These are phyloP conservation scores for Asclepias syriaca DNA, from an alignment of 257 asterid genomes.

Conservation along the genomic window DNA sequence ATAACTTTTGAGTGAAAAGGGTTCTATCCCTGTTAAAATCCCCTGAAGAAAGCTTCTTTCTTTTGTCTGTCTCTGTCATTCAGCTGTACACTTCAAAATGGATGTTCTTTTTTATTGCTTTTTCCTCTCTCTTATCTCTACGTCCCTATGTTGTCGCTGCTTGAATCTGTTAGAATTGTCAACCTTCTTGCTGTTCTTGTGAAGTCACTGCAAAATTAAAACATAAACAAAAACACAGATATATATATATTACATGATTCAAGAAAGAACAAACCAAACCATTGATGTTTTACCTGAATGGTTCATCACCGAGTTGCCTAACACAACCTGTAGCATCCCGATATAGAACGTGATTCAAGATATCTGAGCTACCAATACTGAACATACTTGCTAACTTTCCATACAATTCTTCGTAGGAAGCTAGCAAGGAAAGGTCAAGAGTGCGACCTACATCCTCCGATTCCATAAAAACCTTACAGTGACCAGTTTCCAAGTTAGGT, in stretches of 20 bases:
- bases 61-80: not conserved
- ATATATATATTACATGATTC: too few species aligned
- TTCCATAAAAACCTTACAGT: slow-evolving; percentile 80
- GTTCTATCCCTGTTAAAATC: not conserved
- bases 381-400: slow-evolving; percentile 56
- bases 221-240: not conserved
- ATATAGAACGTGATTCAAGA: slow-evolving; percentile 45
- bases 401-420: slow-evolving; percentile 63
- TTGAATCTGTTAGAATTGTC: slow-evolving; percentile 52
- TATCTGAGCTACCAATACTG: slow-evolving; percentile 45
- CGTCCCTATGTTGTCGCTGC: slow-evolving; percentile 45
- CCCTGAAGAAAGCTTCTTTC: slow-evolving; percentile 17
- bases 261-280: not conserved
- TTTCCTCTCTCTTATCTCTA: slow-evolving; percentile 17
- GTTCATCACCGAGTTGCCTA: slow-evolving; percentile 57
- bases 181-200: slow-evolving; percentile 49
- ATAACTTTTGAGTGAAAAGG: not conserved
- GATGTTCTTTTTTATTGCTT: slow-evolving; percentile 14
- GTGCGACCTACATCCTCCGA: slow-evolving; percentile 78
- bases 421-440: slow-evolving; percentile 55
- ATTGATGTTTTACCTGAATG: slow-evolving; percentile 41
- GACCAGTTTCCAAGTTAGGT: slow-evolving; percentile 42
- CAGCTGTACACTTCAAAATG: slow-evolving; percentile 26
- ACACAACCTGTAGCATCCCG: slow-evolving; percentile 50
- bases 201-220: slow-evolving; percentile 46